phyloP scores from a whole-genome alignment of 257 asterid genomes.

The Fraxinus quadrangulata region DNA sequence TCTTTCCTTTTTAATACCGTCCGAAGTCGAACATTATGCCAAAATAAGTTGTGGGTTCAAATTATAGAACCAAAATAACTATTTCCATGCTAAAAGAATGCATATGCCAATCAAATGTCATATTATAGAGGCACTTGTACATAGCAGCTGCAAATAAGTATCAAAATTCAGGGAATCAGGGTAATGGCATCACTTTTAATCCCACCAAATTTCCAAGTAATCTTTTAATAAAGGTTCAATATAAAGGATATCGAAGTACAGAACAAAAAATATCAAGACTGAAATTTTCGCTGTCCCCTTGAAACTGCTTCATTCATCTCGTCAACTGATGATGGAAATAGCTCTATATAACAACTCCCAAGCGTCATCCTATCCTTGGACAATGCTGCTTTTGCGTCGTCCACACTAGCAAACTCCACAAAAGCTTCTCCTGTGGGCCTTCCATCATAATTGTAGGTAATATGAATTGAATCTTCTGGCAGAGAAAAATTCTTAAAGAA shows the following conservation, averaged over 20 bases:
- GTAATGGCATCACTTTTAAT: background rate
- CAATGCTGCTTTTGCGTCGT: slow-evolving; percentile 80
- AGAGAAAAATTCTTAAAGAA: slow-evolving; percentile 66
- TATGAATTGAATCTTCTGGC: slow-evolving; percentile 69
- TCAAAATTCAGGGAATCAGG: background rate
- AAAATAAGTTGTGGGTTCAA: background rate
- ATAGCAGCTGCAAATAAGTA: background rate
- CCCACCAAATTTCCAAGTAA: background rate
- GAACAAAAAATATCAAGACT: background rate
- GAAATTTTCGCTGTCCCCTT: slow-evolving; percentile 54
- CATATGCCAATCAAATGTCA: background rate
- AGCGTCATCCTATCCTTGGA: slow-evolving; percentile 91
- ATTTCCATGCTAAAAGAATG: background rate
- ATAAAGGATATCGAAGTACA: slow-evolving; percentile 7
- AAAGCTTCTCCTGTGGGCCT: slow-evolving; percentile 92
- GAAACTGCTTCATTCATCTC: slow-evolving; percentile 64
- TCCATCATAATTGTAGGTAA: slow-evolving; percentile 60
- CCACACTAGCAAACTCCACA: slow-evolving; percentile 69
- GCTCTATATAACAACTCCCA: slow-evolving; percentile 84
- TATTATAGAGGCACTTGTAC: background rate
- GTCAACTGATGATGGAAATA: slow-evolving; percentile 65
- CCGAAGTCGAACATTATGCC: background rate
- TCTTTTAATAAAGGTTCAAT: background rate
- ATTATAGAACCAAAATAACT: background rate
- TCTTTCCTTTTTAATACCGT: too few species aligned